A percentile compares a stretch with the other conserved stretches of the same genome.
Evolutionary conservation across 2,329 filamentous ascomycete genomes (phyloP).

Genomic region (Erysiphe pulchra): DNA sequence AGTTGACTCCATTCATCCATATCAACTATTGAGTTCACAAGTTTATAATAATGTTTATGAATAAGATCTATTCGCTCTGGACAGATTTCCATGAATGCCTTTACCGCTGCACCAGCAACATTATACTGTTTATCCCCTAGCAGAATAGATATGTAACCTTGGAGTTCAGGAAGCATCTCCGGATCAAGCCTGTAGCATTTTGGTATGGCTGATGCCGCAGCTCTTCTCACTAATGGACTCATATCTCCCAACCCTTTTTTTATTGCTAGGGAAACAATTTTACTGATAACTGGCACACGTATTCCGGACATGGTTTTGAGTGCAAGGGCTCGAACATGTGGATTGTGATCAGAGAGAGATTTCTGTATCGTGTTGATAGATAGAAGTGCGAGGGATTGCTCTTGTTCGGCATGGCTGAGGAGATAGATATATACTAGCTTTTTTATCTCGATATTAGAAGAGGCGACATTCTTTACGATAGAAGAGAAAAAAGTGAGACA

Average conservation of each 20-base stretch:
- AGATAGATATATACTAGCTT: slow-evolving; percentile 98
- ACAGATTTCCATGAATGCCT: slow-evolving; percentile 71
- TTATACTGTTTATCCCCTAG: slow-evolving; percentile 86
- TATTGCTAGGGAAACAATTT: slow-evolving; percentile 88
- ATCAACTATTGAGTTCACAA: slow-evolving; percentile 79
- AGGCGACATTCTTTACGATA: slow-evolving; percentile 93
- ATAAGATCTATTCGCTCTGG: slow-evolving; percentile 70
- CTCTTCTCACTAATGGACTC: slow-evolving; percentile 80
- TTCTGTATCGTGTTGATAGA: slow-evolving; percentile 99
- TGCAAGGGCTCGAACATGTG: slow-evolving; percentile 73
- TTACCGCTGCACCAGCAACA: slow-evolving; percentile 81
- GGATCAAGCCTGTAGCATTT: slow-evolving; percentile 90
- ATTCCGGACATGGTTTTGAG: slow-evolving; percentile 95
- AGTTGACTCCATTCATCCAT: slow-evolving; percentile 99
- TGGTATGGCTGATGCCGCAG: slow-evolving; percentile 76
- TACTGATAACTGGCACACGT: slow-evolving; percentile 87
- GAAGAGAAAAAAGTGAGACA: slow-evolving; percentile 90
- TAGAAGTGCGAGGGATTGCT: slow-evolving; percentile 80
- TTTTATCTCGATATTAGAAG: slow-evolving; percentile 80
- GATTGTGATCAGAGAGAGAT: slow-evolving; percentile 76
- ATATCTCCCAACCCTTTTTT: slow-evolving; percentile 85
- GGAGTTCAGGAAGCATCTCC: slow-evolving; percentile 55
- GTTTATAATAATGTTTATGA: slow-evolving; percentile 63
- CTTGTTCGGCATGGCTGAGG: slow-evolving; percentile 83
- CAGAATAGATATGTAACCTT: slow-evolving; percentile 55